A percentile compares a stretch with the other conserved stretches of the same genome.
phyloP scores from a whole-genome alignment of 202 grass and related monocot genomes.

The Zoysia matrella region DNA sequence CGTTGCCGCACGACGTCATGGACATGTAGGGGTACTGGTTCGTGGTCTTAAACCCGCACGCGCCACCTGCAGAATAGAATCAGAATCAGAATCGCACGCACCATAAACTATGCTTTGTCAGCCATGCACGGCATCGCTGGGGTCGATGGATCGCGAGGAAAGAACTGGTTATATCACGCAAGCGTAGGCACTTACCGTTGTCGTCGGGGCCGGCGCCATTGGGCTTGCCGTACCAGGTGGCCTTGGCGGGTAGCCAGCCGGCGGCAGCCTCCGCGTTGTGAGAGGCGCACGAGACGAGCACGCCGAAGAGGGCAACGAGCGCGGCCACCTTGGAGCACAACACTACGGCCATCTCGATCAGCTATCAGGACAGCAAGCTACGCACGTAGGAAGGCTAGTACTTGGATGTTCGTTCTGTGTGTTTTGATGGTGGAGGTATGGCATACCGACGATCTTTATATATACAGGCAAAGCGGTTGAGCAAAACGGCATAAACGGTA shows the following conservation, averaged over 20 bases:
- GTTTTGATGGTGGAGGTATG: not conserved
- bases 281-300: not conserved
- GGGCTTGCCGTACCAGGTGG: not conserved
- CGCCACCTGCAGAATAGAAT: conserved; percentile 31
- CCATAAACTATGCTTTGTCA: not conserved
- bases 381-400: too few species aligned
- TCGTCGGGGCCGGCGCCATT: conserved; percentile 9
- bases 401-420: not conserved
- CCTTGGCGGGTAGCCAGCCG: conserved; percentile 46
- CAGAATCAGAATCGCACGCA: too few species aligned
- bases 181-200: conserved; percentile 42
- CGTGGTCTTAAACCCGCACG: not conserved
- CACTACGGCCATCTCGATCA: not conserved
- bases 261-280: not conserved
- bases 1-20: conserved; percentile 64
- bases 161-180: too few species aligned
- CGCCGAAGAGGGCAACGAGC: not conserved
- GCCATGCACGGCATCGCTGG: not conserved
- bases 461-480: not conserved
- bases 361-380: not conserved
- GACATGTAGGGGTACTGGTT: conserved; percentile 57
- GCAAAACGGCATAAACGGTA: not conserved
- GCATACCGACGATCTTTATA: not conserved
- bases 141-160: too few species aligned
- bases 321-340: not conserved